Evolutionary conservation across 768 basidiomycete genomes (phyloP).

Genomic region (Polyporus arcularius): DNA sequence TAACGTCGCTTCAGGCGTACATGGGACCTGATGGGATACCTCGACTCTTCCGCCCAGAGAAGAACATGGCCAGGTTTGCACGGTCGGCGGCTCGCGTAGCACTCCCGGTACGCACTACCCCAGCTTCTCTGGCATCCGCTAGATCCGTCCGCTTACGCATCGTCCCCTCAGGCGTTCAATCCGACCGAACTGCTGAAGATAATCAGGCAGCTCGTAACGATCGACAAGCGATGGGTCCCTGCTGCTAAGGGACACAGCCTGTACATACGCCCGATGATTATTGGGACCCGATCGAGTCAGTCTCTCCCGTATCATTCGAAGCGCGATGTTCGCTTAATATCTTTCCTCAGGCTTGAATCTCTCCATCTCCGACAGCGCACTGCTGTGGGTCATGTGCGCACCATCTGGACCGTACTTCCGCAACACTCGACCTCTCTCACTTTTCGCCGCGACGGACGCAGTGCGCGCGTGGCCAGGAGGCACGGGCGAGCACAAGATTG

Average conservation of each 20-base stretch:
- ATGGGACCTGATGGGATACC: conserved; percentile 66
- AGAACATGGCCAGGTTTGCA: conserved; percentile 84
- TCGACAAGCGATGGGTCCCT: conserved; percentile 87
- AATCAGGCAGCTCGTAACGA: conserved; percentile 62
- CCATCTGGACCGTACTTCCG: conserved; percentile 57
- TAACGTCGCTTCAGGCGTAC: conserved; percentile 51
- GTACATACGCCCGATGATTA: conserved; percentile 84
- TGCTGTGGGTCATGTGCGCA: conserved; percentile 82
- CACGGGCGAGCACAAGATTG: conserved; percentile 55
- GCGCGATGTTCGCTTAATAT: background rate
- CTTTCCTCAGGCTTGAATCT: conserved; percentile 51
- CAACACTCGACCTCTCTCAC: conserved; percentile 49
- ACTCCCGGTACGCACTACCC: conserved; percentile 52
- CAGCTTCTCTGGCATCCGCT: background rate
- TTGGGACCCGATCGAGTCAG: conserved; percentile 43
- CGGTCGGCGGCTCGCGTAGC: conserved; percentile 70
- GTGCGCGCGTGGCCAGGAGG: conserved; percentile 59
- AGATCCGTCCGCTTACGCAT: background rate
- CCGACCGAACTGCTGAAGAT: conserved; percentile 47
- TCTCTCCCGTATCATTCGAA: background rate
- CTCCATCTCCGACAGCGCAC: conserved; percentile 71
- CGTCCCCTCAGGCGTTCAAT: conserved; percentile 39
- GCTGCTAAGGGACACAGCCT: conserved; percentile 68
- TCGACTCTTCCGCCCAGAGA: conserved; percentile 77
- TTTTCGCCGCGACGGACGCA: conserved; percentile 48